Base-by-base conservation (phyloP, 192 early-diverging fungal genomes). In the Piromyces finnis region DNA sequence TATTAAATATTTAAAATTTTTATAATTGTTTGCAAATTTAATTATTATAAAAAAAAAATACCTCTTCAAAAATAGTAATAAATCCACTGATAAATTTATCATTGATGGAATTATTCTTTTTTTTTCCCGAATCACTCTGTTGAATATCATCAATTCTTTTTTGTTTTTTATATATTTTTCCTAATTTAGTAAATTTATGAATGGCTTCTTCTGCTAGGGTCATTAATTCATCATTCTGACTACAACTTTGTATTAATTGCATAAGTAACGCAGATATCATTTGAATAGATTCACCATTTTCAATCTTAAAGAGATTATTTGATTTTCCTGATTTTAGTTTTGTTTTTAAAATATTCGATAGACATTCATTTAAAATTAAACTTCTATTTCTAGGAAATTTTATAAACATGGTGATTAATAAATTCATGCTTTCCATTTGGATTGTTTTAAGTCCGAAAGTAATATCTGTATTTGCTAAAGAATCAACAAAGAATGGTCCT, bases 221-320 rank as follows among this genome's bases (percentile, higher is more conserved):
- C 22, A 26, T 68, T 68, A 68, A 68, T 68, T 68, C 51, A n/a
- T 68, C 51, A n/a, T 68, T 68, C n/a, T 68, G 51, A 13, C 84
- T 85, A 77, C 88, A 88, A 30, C 84, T 84, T 78, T 93, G 93
- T 18, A 95, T 83, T 35, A 95, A 82, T 85, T 92, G 89, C 39
- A 96, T 84, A 79, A 95, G 78, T 18, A 96, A 85, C 0, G 94
- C 91, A 2, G 88, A 87, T 2, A 91, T 86, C 82, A 93, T 89
- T 85, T 93, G 92, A 22, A 95, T 90, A 0, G 90, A 85, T 82
- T 86, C 88, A 36, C 90, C 92, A 77, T 91, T 88, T 26, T 87
- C 80, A 22, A 92, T 83, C 41, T 81, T 85, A 77, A 59, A 85
- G n/a, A 68, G 51, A 68, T 68, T 68, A 68, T 68, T 68, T n/a